Evolutionary conservation across 2,329 filamentous ascomycete species (phyloP), one percentile per base, ranked within the genome.

Genomic region (Exophiala sp.): DNA sequence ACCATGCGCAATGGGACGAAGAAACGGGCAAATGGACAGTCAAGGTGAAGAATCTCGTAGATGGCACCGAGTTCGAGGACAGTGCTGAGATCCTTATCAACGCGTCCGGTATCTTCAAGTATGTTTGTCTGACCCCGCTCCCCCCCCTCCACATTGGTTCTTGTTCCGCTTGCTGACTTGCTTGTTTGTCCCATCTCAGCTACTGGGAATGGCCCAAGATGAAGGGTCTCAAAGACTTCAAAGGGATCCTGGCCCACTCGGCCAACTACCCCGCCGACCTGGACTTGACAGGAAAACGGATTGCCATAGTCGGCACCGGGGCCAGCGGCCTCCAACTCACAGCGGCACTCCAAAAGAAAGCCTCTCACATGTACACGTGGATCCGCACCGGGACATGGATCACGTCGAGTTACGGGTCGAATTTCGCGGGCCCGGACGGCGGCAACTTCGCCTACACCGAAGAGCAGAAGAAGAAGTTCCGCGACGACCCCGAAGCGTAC

Each of bases 1-100:
- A 62, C 7, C 61, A 61, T 18, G 68, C 69, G 1, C 44, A 55
- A 9, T 73, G 70, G 70, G 57, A 70, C 27, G 66, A 70, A 27
- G 52, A 57, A 0, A 35, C 52, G 42, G 64, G 62, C 0, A 60
- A 64, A 43, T 73, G 69, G 69, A 53, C 61, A 14, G 49, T 72
- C 2, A 55, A 53, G 18, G 54, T 71, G 22, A 52, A 61, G 24
- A 49, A 61, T 11, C 60, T 62, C 10, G 11, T 39, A 43, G 52
- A 57, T 2, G 59, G 58, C 18, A 41, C 37, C 1, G 48, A 45
- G 6, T 52, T 51, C 43, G 42, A 32, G 14, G 49, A 56, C 18
- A 14, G 9, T 63, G 62, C 47, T 38, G 72, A 21, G 65, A 72
- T 16, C 59, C 59, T 18, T 63, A 50, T 19, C 51, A 57, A 21